Conservation (phyloP, 306 rosid genomes). For the Fragaria iinumae region DNA sequence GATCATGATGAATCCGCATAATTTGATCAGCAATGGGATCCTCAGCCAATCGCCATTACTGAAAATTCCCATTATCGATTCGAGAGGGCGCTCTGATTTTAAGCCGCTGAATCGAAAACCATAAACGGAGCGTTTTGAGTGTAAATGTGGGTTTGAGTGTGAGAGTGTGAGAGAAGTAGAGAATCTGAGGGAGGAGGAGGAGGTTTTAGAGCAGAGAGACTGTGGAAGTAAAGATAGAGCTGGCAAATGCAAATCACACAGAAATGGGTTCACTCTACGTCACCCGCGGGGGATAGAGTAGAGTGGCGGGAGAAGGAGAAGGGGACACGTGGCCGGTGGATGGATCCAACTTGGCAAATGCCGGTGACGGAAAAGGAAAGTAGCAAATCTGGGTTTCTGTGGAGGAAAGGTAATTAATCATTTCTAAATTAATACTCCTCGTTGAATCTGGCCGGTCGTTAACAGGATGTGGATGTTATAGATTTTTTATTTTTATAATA, state of each 20-base stretch:
- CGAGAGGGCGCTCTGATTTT: background rate
- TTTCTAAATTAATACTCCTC: background rate
- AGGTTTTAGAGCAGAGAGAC: background rate
- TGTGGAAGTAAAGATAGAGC: background rate
- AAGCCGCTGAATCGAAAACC: background rate
- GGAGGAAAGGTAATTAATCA: background rate
- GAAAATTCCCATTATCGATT: slow-evolving; percentile 31
- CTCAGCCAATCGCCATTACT: slow-evolving; percentile 41
- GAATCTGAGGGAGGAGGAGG: background rate
- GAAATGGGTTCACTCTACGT: background rate
- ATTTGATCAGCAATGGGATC: slow-evolving; percentile 34
- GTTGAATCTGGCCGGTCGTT: background rate
- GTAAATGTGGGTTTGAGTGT: background rate
- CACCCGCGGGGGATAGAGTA: background rate
- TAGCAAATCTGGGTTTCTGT: background rate
- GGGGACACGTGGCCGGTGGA: background rate
- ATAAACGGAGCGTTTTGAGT: background rate
- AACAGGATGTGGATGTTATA: background rate
- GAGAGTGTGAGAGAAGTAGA: background rate
- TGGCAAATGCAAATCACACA: no score
- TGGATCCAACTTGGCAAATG: background rate
- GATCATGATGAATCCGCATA: slow-evolving; percentile 46
- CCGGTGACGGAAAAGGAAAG: background rate
- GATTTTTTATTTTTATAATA: no score
- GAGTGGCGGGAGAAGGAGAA: background rate